A percentile compares a stretch with the other conserved stretches of the same genome.
These are phyloP conservation scores for Ochetophila trinervis DNA, from an alignment of 306 rosid species.

Conservation along the genomic window DNA sequence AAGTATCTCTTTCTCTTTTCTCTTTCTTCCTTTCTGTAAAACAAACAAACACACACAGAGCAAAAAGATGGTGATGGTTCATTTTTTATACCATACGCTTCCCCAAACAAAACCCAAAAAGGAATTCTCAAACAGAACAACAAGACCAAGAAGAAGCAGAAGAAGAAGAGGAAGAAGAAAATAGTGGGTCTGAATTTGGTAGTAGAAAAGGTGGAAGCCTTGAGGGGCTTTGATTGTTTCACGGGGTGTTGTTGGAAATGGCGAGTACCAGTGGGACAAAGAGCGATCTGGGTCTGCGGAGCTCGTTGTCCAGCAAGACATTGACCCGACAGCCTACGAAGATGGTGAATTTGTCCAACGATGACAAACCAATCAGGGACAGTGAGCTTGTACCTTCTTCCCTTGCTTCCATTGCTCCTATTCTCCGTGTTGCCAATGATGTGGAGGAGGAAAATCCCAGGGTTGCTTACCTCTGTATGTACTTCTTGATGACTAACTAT, in stretches of 20 bases:
- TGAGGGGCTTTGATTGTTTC: slow-evolving; percentile 12
- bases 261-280: slow-evolving; percentile 86
- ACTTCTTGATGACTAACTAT: neutral
- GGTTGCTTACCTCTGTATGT: slow-evolving; percentile 92
- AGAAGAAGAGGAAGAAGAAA: neutral
- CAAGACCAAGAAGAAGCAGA: neutral
- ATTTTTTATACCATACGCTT: neutral
- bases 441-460: slow-evolving; percentile 63
- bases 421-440: slow-evolving; percentile 86
- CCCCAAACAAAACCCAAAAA: slow-evolving; percentile 15
- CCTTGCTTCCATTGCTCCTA: slow-evolving; percentile 64
- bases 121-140: neutral
- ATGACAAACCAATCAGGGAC: slow-evolving; percentile 45
- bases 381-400: slow-evolving; percentile 74
- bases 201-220: no score
- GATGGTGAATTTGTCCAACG: slow-evolving; percentile 42
- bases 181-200: slow-evolving; percentile 4
- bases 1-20: slow-evolving; percentile 51
- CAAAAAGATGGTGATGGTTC: slow-evolving; percentile 7
- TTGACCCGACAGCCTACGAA: slow-evolving; percentile 46
- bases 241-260: slow-evolving; percentile 49
- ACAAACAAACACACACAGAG: neutral
- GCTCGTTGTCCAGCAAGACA: slow-evolving; percentile 47
- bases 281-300: slow-evolving; percentile 35
- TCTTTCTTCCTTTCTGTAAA: slow-evolving; percentile 27